Base-by-base conservation (phyloP, 495 filamentous ascomycete genomes). In the Penicillium lividum region DNA sequence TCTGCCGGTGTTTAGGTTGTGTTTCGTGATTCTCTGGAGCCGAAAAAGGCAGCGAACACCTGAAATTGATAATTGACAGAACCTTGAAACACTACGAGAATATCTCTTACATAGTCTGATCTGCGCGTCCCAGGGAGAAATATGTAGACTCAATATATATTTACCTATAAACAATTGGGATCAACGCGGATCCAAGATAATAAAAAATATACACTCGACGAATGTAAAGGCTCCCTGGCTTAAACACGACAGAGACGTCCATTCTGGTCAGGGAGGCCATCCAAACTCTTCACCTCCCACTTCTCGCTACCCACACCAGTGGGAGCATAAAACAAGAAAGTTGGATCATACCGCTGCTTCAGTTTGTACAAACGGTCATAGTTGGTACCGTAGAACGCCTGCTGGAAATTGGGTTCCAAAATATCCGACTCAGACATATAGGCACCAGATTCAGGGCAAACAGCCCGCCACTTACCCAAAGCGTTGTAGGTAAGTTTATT, bases 371-470 rank as follows among this genome's bases (percentile, higher is more conserved):
- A 67, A 9, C 77, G 69, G 1, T 57, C 63, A 61, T 88, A 88
- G 42, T 83, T 73, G n/a, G 43, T 53, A 0, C 84, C 87, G 46
- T 80, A 90, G 70, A 87, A 90, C 0, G 82, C 77, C 62, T 80
- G 73, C 51, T 86, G 81, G 72, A 83, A 89, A 50, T 85, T 66
- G 0, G 86, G 85, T 68, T 89, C 85, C 49, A 80, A 72, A n/a
- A 82, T 68, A 65, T 89, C 82, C 28, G 71, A 62, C 64, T 77
- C 73, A 34, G 65, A 66, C 68, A 74, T 69, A 54, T 75, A 75
- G 0, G 71, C 69, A n/a, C 72, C 72, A 0, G 70, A 52, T 0
- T 68, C 66, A 4, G 73, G 72, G 43, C 64, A 72, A 11, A 75
- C 68, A 16, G 74, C 68, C 38, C 81, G 76, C 81, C 81, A 84